These are phyloP conservation scores for Mesostigma viride DNA, from an alignment of 139 green algal genomes.

Conservation along the genomic window DNA sequence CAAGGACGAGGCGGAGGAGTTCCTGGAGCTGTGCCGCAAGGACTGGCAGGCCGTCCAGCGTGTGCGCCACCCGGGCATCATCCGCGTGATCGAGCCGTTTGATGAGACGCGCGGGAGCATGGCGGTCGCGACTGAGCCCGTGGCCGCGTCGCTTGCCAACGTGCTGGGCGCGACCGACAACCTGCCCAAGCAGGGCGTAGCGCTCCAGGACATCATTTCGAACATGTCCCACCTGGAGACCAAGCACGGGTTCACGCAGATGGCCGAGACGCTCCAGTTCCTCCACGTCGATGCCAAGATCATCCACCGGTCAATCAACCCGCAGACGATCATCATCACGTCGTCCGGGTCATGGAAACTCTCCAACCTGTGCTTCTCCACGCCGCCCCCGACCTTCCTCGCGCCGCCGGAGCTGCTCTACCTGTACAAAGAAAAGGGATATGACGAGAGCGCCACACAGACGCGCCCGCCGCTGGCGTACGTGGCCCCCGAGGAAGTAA, in stretches of 20 bases:
- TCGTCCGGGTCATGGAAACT: slow-evolving; percentile 1
- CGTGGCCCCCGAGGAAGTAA: slow-evolving; percentile 57
- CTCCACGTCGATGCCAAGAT: slow-evolving; percentile 58
- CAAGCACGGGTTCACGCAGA: slow-evolving; percentile 62
- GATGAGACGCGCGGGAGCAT: slow-evolving; percentile 65
- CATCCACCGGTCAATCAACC: slow-evolving; percentile 52
- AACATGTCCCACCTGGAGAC: slow-evolving; percentile 54
- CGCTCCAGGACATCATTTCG: slow-evolving; percentile 6
- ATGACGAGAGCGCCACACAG: background rate
- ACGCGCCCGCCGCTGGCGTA: slow-evolving; percentile 51
- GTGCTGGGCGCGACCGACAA: slow-evolving; percentile 40
- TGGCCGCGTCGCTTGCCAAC: slow-evolving; percentile 54
- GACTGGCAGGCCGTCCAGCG: slow-evolving; percentile 13
- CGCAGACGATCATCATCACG: slow-evolving; percentile 14
- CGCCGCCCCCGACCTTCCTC: background rate
- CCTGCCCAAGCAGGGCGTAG: background rate
- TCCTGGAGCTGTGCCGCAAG: slow-evolving; percentile 29
- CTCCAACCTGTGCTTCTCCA: background rate
- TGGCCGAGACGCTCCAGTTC: slow-evolving; percentile 60
- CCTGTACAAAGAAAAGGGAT: background rate
- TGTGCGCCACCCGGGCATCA: slow-evolving; percentile 34
- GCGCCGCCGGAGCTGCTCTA: background rate
- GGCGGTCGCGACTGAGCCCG: slow-evolving; percentile 68
- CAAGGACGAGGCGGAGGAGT: slow-evolving; percentile 26
- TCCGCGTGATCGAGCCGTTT: slow-evolving; percentile 58